Base-by-base conservation (phyloP, 495 filamentous ascomycete genomes). In the Trichoderma asperelloides region DNA sequence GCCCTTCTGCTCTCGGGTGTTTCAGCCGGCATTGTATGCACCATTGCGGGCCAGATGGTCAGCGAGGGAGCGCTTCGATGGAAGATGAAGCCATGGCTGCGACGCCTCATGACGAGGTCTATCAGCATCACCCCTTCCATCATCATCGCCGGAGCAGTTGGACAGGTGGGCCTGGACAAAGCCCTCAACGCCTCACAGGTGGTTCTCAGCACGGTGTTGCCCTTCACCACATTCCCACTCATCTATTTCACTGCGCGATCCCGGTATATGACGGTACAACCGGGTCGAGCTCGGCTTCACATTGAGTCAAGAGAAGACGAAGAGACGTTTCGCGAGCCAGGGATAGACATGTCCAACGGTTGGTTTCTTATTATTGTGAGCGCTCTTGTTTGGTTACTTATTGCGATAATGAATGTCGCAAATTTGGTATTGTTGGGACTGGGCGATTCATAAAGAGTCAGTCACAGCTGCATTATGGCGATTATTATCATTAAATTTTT, bases 201-300 rank as follows among this genome's bases (percentile, higher is more conserved):
- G 65, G 91, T 87, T 2, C 77, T 97, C 49, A 91, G 88, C 69
- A 83, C 93, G 4, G 88, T 92, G 33, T 77, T 97, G 41, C 92
- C 92, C 0, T 91, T 96, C 72, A 86, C 94, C 37, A 86, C 84
- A 13, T 91, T 91, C 4, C 93, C 93, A 23, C 77, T 97, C 25
- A 89, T 97, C 69, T 97, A 88, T 74, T 96, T 96, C 71, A 97
- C 93, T 0, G 91, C 89, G 68, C 81, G 87, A 57, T 87, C 88
- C 68, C 84, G 86, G 69, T 95, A 91, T 73, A 96, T 97, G 93
- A 89, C 83, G 27, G 91, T 91, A 7, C 72, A 76, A 69, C 68
- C 69, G 18, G 73, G 78, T 62, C 64, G 67, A 65, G 74, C 79
- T 25, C 66, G 76, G 40, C 74, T 74, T 37, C 75, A 71, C 66